phyloP scores from a whole-genome alignment of 2,329 filamentous ascomycete genomes.

The Aspergillus sp. region DNA sequence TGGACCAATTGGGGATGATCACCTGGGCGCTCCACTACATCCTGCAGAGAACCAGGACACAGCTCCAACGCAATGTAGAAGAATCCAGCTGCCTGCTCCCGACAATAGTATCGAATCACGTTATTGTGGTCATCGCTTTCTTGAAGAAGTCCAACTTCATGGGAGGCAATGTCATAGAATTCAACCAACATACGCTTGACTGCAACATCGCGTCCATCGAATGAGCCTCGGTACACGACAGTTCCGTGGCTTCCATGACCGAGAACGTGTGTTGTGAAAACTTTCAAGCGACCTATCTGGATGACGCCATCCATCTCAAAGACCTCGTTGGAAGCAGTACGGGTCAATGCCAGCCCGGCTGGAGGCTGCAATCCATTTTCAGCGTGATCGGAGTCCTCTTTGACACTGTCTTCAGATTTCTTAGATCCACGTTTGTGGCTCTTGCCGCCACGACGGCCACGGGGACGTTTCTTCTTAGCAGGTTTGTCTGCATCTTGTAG shows the following conservation, averaged over 20 bases:
- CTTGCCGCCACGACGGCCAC: conserved; percentile 73
- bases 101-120: conserved; percentile 94
- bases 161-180: conserved; percentile 92
- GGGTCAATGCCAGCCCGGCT: conserved; percentile 61
- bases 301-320: conserved; percentile 64
- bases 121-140: conserved; percentile 97
- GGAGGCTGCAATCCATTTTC: conserved; percentile 51
- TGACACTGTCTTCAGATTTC: conserved; percentile 48
- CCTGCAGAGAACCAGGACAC: conserved; percentile 90
- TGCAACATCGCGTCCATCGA: conserved; percentile 89
- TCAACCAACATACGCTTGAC: conserved; percentile 97
- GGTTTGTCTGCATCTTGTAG: conserved; percentile 51
- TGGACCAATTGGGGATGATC: conserved; percentile 69
- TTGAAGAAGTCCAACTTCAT: conserved; percentile 86
- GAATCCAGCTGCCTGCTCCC: conserved; percentile 85
- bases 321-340: conserved; percentile 58
- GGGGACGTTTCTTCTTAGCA: conserved; percentile 67
- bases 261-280: conserved; percentile 64
- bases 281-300: conserved; percentile 64
- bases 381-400: conserved; percentile 59
- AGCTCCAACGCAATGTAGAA: conserved; percentile 95
- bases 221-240: conserved; percentile 90
- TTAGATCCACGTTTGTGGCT: conserved; percentile 62
- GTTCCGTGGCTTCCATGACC: conserved; percentile 94
- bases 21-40: conserved; percentile 79